Evolutionary conservation across 139 green algal species (phyloP).

Genomic region (Klebsormidium nitens): DNA sequence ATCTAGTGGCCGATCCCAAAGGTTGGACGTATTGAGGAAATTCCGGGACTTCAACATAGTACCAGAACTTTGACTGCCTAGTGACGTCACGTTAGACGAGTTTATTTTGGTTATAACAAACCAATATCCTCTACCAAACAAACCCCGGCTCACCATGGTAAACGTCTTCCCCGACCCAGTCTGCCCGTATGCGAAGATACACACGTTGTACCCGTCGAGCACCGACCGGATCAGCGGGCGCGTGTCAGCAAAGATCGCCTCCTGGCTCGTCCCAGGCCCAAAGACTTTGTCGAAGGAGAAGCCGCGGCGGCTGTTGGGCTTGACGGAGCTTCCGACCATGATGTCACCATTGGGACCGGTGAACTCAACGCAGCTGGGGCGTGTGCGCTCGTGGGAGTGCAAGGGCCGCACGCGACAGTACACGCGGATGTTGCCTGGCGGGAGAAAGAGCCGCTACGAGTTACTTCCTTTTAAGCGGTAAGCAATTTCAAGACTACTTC

Average conservation of each 20-base stretch:
- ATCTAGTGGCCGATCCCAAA: no score
- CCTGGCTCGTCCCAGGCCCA: constrained; percentile 50
- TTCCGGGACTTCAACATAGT: no score
- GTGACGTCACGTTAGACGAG: no score
- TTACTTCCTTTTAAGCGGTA: neutral
- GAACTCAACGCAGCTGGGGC: neutral
- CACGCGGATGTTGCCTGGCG: constrained; percentile 35
- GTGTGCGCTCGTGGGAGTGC: neutral
- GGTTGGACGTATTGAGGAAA: no score
- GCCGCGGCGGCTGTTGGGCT: neutral
- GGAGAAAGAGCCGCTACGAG: neutral
- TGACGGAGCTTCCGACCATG: neutral
- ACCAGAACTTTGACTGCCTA: no score
- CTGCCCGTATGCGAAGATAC: constrained; percentile 68
- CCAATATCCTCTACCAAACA: no score
- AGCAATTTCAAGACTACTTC: neutral
- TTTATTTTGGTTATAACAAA: no score
- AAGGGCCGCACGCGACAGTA: constrained; percentile 38
- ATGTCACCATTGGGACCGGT: constrained; percentile 12
- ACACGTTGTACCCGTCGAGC: constrained; percentile 39
- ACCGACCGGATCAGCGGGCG: constrained; percentile 25
- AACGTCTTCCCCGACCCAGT: constrained; percentile 61
- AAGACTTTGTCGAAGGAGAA: constrained; percentile 78
- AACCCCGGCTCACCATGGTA: constrained; percentile 58
- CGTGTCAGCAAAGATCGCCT: constrained; percentile 33